A percentile compares a stretch with the other conserved stretches of the same genome.
phyloP scores from a whole-genome alignment of 108 stramenopile genomes.

The Cyclotella atomus region DNA sequence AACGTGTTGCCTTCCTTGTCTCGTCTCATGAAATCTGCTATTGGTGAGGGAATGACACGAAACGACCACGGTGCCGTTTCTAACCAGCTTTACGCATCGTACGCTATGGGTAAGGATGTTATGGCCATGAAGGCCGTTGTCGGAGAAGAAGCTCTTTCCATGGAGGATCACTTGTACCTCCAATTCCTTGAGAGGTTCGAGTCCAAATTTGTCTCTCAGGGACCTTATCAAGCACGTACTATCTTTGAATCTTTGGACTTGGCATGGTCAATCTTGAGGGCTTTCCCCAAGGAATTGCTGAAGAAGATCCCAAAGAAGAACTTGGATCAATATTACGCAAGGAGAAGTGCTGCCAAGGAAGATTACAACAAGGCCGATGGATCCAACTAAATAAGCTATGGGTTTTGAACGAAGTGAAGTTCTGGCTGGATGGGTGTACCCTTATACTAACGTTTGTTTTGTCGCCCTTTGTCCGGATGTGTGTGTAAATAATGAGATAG shows the following conservation, averaged over 20 bases:
- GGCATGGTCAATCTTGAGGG: slow-evolving; percentile 98
- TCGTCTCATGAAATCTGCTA: slow-evolving; percentile 99
- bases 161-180: slow-evolving; percentile 99
- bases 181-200: slow-evolving; percentile 99
- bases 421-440: background rate
- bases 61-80: slow-evolving; percentile 97
- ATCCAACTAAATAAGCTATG: slow-evolving; percentile 7
- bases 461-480: too few relatives aligned
- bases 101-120: slow-evolving; percentile 99
- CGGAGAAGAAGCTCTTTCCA: slow-evolving; percentile 99
- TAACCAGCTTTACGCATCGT: slow-evolving; percentile 99
- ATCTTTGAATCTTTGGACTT: slow-evolving; percentile 99
- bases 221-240: slow-evolving; percentile 96
- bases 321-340: slow-evolving; percentile 94
- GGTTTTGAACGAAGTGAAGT: too few relatives aligned
- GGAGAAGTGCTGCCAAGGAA: slow-evolving; percentile 84
- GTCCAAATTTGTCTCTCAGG: slow-evolving; percentile 97
- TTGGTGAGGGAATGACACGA: slow-evolving; percentile 99
- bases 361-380: slow-evolving; percentile 74
- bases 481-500: background rate
- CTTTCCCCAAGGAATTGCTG: slow-evolving; percentile 98
- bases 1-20: slow-evolving; percentile 99
- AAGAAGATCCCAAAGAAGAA: slow-evolving; percentile 99
- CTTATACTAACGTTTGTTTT: too few relatives aligned
- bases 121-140: slow-evolving; percentile 99